phyloP scores from a whole-genome alignment of 352 stramenopile species.

The Globisporangium middletonii region DNA sequence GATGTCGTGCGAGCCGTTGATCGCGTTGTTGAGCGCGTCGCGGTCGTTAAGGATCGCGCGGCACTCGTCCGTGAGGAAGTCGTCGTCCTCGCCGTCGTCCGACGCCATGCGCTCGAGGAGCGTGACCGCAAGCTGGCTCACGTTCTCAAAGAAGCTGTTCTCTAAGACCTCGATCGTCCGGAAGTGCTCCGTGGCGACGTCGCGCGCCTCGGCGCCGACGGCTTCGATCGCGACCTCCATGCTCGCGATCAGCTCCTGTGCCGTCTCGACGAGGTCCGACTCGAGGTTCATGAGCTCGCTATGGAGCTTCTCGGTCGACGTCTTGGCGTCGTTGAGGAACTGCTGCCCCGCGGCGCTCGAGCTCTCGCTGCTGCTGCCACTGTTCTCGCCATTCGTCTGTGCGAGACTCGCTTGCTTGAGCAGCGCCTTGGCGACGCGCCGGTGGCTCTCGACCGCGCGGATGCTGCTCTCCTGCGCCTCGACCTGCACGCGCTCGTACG shows the following conservation, averaged over 20 bases:
- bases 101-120: constrained; percentile 72
- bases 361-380: constrained; percentile 28
- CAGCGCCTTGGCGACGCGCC: constrained; percentile 66
- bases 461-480: constrained; percentile 79
- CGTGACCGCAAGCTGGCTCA: constrained; percentile 73
- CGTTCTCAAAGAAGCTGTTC: constrained; percentile 87
- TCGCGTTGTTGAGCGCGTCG: constrained; percentile 80
- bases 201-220: constrained; percentile 51
- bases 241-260: constrained; percentile 53
- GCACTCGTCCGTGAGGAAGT: constrained; percentile 75
- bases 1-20: constrained; percentile 90
- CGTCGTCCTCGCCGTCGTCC: constrained; percentile 73
- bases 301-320: constrained; percentile 81
- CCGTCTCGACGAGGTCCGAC: constrained; percentile 76
- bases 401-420: constrained; percentile 43
- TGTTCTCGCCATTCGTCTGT: constrained; percentile 15
- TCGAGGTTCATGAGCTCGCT: constrained; percentile 86
- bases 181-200: constrained; percentile 82
- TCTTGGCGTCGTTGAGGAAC: constrained; percentile 79
- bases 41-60: constrained; percentile 76
- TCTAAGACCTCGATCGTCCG: constrained; percentile 86
- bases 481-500: constrained; percentile 58
- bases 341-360: constrained; percentile 38
- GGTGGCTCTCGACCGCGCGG: constrained; percentile 70
- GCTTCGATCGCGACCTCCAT: constrained; percentile 64